Evolutionary conservation across 2,329 filamentous ascomycete genomes (phyloP).

Genomic region (Colletotrichum noveboracense): DNA sequence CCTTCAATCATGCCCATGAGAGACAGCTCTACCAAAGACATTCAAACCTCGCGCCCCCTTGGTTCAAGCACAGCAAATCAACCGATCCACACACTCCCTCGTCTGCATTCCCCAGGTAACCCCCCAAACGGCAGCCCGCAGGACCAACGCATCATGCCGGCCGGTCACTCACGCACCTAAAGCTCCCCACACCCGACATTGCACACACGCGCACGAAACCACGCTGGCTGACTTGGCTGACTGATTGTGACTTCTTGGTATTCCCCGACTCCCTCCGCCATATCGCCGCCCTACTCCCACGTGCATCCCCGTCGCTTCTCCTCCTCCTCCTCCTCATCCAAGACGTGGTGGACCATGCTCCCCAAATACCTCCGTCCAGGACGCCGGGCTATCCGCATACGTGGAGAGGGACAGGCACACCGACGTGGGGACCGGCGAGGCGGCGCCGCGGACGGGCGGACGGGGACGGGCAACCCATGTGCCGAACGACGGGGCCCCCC

Average conservation of each 20-base stretch:
- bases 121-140: background rate
- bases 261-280: background rate
- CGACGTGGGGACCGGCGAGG: background rate
- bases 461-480: constrained; percentile 6
- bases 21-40: background rate
- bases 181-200: background rate
- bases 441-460: background rate
- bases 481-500: background rate
- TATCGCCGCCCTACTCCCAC: constrained; percentile 1
- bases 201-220: background rate
- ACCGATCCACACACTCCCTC: background rate
- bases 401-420: background rate
- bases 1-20: background rate
- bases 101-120: background rate
- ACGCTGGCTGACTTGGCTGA: background rate
- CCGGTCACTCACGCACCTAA: background rate
- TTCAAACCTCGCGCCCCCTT: background rate
- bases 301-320: background rate
- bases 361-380: background rate
- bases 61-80: background rate
- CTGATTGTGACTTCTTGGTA: background rate
- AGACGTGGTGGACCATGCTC: background rate
- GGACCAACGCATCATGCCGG: background rate
- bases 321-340: background rate
- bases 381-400: background rate